Conservation (phyloP, 2,329 filamentous ascomycete species). For the Diaporthe vaccinii region DNA sequence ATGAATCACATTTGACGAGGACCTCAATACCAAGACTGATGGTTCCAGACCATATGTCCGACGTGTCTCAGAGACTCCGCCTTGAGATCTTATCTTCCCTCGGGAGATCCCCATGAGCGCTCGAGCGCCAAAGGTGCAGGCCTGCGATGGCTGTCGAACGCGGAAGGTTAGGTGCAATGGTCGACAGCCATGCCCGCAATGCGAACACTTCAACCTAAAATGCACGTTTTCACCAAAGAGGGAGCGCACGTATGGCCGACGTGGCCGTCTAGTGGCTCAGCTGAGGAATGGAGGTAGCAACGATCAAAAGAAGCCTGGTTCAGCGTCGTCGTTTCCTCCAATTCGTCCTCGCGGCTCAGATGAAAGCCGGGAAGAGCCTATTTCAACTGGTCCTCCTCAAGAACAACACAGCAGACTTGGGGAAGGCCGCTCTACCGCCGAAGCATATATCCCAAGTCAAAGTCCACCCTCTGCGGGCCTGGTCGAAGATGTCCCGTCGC, state of each 20-base stretch:
- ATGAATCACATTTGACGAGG: neutral
- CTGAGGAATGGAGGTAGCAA: neutral
- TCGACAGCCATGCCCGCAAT: conserved; percentile 57
- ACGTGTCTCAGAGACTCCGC: neutral
- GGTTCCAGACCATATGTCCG: neutral
- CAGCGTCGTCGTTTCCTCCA: neutral
- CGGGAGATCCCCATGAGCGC: neutral
- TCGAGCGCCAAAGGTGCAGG: conserved; percentile 25
- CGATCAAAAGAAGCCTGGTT: neutral
- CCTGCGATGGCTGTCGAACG: conserved; percentile 42
- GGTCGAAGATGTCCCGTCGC: neutral
- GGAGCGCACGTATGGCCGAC: conserved; percentile 46
- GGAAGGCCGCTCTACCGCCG: neutral
- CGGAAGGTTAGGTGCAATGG: conserved; percentile 51
- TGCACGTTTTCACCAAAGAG: conserved; percentile 58
- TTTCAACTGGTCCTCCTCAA: neutral
- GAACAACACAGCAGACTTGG: neutral
- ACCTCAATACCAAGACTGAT: neutral
- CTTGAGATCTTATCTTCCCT: too few species aligned
- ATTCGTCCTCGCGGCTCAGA: conserved; percentile 16
- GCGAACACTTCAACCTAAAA: conserved; percentile 57
- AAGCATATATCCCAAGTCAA: neutral
- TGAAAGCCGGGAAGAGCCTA: neutral
- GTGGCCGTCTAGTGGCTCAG: conserved; percentile 2
- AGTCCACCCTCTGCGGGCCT: neutral